These are phyloP conservation scores for Geotrichum aggregatum DNA, from an alignment of 1,139 yeast genomes.

Conservation along the genomic window DNA sequence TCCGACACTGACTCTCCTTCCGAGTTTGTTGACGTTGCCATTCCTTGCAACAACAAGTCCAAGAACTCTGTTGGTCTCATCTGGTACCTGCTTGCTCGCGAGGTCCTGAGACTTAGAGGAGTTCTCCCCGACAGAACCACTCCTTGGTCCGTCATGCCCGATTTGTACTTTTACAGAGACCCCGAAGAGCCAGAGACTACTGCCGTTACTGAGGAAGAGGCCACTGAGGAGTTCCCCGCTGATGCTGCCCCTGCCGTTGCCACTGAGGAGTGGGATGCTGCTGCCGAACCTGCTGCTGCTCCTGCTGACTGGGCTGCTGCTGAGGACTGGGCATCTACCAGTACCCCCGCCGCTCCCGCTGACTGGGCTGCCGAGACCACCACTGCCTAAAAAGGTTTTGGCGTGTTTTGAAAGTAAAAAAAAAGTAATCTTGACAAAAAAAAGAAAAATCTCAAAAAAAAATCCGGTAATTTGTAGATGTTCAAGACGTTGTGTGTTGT, in stretches of 20 bases:
- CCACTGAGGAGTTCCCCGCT: conserved; percentile 55
- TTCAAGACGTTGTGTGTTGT: no score
- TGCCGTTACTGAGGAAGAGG: conserved; percentile 54
- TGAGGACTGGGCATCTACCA: conserved; percentile 56
- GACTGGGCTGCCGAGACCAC: conserved; percentile 46
- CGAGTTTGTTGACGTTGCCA: conserved; percentile 98
- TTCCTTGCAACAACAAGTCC: conserved; percentile 99
- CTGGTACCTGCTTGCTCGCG: conserved; percentile 99
- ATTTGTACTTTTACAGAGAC: conserved; percentile 99
- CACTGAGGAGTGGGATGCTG: conserved; percentile 77
- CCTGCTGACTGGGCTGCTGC: conserved; percentile 50
- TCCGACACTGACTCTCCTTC: conserved; percentile 98
- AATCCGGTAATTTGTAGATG: neutral
- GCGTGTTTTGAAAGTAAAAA: conserved; percentile 9
- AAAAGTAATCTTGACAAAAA: neutral
- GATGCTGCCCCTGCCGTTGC: conserved; percentile 62
- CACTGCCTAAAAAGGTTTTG: conserved; percentile 30
- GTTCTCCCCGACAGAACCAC: conserved; percentile 94
- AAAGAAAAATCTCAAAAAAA: neutral
- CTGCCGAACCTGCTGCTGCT: conserved; percentile 55
- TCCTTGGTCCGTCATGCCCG: conserved; percentile 99
- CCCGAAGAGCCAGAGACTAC: conserved; percentile 97
- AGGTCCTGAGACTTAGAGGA: conserved; percentile 98
- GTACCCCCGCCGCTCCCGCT: conserved; percentile 38
- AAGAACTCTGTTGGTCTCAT: conserved; percentile 99